Evolutionary conservation across 2,329 filamentous ascomycete genomes (phyloP).

Genomic region (Verticillium nonalfalfae): DNA sequence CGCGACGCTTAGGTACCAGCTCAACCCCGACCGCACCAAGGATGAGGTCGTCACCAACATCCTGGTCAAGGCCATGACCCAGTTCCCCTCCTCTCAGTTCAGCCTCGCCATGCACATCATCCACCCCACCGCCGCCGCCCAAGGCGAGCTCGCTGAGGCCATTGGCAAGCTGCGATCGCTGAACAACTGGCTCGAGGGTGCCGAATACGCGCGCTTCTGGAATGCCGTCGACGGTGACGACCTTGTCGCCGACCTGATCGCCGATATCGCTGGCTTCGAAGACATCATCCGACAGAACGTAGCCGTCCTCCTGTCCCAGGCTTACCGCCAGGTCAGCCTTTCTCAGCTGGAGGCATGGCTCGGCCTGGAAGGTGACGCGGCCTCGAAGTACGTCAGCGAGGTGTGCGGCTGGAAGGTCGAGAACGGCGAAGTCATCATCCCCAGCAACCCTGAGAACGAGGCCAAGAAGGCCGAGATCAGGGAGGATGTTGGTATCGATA

Average conservation of each 20-base stretch:
- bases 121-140: conserved; percentile 63
- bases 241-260: conserved; percentile 89
- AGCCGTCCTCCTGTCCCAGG: conserved; percentile 76
- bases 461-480: conserved; percentile 91
- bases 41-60: conserved; percentile 98
- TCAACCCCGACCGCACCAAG: conserved; percentile 96
- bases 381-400: conserved; percentile 74
- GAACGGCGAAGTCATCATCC: conserved; percentile 63
- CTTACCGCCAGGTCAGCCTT: conserved; percentile 67
- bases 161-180: conserved; percentile 80
- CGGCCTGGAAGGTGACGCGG: conserved; percentile 60
- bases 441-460: conserved; percentile 94
- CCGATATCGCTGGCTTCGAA: conserved; percentile 92
- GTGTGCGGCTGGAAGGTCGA: conserved; percentile 80
- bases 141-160: conserved; percentile 78
- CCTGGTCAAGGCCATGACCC: conserved; percentile 94
- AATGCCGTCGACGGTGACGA: conserved; percentile 87
- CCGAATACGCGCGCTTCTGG: conserved; percentile 93
- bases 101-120: conserved; percentile 90
- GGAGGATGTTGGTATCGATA: conserved; percentile 89
- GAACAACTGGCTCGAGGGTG: conserved; percentile 81
- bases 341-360: conserved; percentile 69
- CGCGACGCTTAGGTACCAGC: conserved; percentile 72
- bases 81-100: conserved; percentile 96
- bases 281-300: conserved; percentile 88